phyloP scores from a whole-genome alignment of 495 filamentous ascomycete species.

The Podospora appendiculata region DNA sequence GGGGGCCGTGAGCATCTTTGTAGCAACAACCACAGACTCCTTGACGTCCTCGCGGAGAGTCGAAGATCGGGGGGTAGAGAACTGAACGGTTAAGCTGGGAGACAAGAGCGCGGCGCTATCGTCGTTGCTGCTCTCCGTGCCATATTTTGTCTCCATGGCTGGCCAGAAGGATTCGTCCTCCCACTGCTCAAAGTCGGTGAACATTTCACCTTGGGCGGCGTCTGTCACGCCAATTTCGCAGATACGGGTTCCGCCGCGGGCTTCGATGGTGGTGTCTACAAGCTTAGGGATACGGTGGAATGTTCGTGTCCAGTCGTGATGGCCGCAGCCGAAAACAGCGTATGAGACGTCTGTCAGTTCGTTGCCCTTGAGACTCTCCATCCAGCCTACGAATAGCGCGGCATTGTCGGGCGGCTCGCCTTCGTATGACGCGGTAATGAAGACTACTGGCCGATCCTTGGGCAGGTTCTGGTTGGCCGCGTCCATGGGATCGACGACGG shows the following conservation, averaged over 20 bases:
- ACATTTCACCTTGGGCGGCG: constrained; percentile 55
- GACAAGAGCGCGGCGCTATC: constrained; percentile 7
- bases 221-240: constrained; percentile 52
- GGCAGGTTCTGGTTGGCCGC: constrained; percentile 54
- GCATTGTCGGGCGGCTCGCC: constrained; percentile 72
- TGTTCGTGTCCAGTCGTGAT: constrained; percentile 60
- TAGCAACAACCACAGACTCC: constrained; percentile 52
- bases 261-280: constrained; percentile 44
- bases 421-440: constrained; percentile 68
- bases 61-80: constrained; percentile 52
- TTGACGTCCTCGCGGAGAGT: constrained; percentile 59
- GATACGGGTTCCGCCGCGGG: constrained; percentile 42
- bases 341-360: constrained; percentile 49
- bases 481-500: constrained; percentile 50
- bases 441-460: constrained; percentile 52
- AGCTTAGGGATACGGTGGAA: constrained; percentile 66
- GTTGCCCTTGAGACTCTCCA: constrained; percentile 44
- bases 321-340: constrained; percentile 57
- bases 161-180: constrained; percentile 60
- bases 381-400: constrained; percentile 58
- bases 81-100: constrained; percentile 42
- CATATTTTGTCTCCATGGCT: constrained; percentile 45
- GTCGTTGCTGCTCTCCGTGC: constrained; percentile 14
- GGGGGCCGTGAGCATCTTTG: constrained; percentile 44
- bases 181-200: constrained; percentile 67